Conservation (phyloP, 768 basidiomycete species). For the Trametes cubensis region DNA sequence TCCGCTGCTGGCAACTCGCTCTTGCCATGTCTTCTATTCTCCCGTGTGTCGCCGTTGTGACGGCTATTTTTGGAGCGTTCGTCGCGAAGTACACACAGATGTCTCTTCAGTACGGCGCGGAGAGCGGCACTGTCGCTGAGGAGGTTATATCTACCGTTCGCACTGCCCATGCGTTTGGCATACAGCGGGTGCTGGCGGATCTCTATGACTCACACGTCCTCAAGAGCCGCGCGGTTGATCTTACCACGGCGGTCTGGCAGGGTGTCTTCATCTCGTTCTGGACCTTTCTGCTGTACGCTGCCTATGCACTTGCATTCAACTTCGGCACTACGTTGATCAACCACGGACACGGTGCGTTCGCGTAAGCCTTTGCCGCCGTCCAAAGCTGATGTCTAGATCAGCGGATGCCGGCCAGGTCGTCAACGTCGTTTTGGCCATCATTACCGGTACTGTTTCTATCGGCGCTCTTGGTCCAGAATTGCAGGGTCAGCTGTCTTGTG, state of each 20-base stretch:
- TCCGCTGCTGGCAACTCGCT: constrained; percentile 77
- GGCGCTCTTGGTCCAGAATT: constrained; percentile 85
- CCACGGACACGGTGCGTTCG: constrained; percentile 48
- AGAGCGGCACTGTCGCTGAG: constrained; percentile 83
- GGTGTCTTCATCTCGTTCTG: constrained; percentile 69
- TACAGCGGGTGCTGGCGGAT: constrained; percentile 59
- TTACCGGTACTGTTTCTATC: constrained; percentile 91
- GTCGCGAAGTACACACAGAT: constrained; percentile 67
- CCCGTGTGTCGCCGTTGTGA: constrained; percentile 79
- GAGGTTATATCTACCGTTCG: constrained; percentile 91
- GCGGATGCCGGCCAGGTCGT: constrained; percentile 73
- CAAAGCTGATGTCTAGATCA: constrained; percentile 25
- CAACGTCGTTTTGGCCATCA: constrained; percentile 80
- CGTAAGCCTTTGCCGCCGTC: neutral
- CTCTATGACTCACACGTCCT: constrained; percentile 70
- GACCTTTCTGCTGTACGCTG: constrained; percentile 81
- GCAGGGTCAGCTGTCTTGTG: constrained; percentile 49
- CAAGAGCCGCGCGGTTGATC: constrained; percentile 53
- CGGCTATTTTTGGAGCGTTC: constrained; percentile 70
- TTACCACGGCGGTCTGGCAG: constrained; percentile 60
- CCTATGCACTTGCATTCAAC: constrained; percentile 81
- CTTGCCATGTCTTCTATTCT: constrained; percentile 81
- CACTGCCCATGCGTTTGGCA: constrained; percentile 90
- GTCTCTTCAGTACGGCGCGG: constrained; percentile 75
- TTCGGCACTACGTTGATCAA: constrained; percentile 89